Evolutionary conservation across 108 stramenopile genomes (phyloP).

Genomic region (Conticribra guillardii): DNA sequence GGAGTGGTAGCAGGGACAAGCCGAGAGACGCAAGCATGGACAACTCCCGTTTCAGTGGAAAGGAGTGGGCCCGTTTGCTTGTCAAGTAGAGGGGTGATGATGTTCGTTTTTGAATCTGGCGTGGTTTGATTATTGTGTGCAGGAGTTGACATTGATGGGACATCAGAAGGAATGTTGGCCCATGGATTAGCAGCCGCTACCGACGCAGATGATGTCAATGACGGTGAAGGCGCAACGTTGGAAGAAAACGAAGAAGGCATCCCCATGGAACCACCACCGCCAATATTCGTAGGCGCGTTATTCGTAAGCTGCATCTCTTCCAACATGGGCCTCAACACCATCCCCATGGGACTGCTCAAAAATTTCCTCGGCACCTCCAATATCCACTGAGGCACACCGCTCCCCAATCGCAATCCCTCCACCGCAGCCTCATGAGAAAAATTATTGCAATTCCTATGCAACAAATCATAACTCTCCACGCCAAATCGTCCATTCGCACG

Average conservation of each 20-base stretch:
- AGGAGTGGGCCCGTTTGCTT: slow-evolving; percentile 62
- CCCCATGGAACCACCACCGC: background rate
- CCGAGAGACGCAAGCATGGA: slow-evolving; percentile 55
- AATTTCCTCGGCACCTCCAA: slow-evolving; percentile 68
- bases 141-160: slow-evolving; percentile 5
- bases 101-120: slow-evolving; percentile 2
- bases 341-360: slow-evolving; percentile 75
- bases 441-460: slow-evolving; percentile 75
- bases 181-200: slow-evolving; percentile 54
- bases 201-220: background rate
- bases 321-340: slow-evolving; percentile 73
- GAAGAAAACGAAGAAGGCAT: slow-evolving; percentile 10
- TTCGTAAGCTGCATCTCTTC: slow-evolving; percentile 69
- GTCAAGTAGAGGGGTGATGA: slow-evolving; percentile 53
- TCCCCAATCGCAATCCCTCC: slow-evolving; percentile 50
- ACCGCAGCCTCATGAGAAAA: slow-evolving; percentile 72
- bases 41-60: slow-evolving; percentile 62
- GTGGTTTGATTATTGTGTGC: slow-evolving; percentile 1
- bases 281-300: slow-evolving; percentile 45
- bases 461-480: slow-evolving; percentile 62
- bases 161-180: slow-evolving; percentile 46
- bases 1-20: slow-evolving; percentile 18
- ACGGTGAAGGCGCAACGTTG: background rate
- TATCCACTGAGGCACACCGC: slow-evolving; percentile 72
- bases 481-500: slow-evolving; percentile 48